A percentile compares a stretch with the other conserved stretches of the same genome.
Conservation (phyloP, 768 basidiomycete genomes). For the Filobasidium floriforme region DNA sequence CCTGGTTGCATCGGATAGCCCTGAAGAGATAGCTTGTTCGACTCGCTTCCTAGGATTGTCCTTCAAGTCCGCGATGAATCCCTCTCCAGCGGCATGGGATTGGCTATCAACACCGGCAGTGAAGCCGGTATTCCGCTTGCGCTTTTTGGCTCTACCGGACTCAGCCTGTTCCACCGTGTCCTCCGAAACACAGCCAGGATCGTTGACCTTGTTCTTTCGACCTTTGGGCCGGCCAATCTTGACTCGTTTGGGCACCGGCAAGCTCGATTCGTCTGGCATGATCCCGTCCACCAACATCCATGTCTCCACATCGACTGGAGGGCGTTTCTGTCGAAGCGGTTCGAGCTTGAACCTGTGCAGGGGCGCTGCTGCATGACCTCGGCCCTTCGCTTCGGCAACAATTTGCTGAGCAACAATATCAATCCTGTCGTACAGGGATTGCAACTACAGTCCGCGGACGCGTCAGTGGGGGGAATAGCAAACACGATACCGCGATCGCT, state of each 20-base stretch:
- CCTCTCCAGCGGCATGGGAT: too few species aligned
- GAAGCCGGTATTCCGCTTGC: too few species aligned
- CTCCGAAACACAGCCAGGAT: background rate
- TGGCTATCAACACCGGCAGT: too few species aligned
- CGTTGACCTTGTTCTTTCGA: constrained; percentile 1
- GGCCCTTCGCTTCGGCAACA: constrained; percentile 13
- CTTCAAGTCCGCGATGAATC: too few species aligned
- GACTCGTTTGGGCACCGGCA: background rate
- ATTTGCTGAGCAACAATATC: constrained; percentile 27
- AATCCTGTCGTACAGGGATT: constrained; percentile 29
- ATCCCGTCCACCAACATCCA: constrained; percentile 20
- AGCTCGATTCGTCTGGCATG: constrained; percentile 7
- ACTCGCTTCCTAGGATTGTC: too few species aligned
- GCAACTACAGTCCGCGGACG: constrained; percentile 23
- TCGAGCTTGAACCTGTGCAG: constrained; percentile 31
- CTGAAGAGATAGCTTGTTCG: too few species aligned
- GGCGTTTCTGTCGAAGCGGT: constrained; percentile 17
- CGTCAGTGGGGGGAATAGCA: background rate
- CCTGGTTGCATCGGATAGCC: too few species aligned
- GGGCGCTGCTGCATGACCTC: constrained; percentile 34
- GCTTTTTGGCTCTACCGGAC: too few species aligned
- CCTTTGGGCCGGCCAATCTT: constrained; percentile 4
- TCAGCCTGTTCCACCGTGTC: too few species aligned
- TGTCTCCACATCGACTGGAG: constrained; percentile 13
- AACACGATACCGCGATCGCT: constrained; percentile 6